A percentile compares a stretch with the other conserved stretches of the same genome.
These are phyloP conservation scores for Heliophila coronopifolia DNA, from an alignment of 441 rosid species.

Conservation along the genomic window DNA sequence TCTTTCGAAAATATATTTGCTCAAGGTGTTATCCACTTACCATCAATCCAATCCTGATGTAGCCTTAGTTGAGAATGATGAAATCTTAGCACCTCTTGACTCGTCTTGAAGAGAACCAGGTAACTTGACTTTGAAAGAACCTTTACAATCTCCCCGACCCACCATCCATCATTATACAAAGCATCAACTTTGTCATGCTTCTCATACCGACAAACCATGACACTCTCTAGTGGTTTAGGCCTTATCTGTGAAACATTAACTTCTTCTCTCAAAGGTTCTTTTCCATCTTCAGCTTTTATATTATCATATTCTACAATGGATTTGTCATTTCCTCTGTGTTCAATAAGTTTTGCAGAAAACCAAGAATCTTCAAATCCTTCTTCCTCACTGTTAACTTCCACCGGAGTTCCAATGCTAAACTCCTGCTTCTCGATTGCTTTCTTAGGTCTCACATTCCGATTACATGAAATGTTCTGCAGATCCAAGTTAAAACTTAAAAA, in stretches of 20 bases:
- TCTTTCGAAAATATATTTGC: not conserved
- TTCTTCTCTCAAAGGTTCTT: constrained; percentile 61
- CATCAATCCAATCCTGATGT: constrained; percentile 70
- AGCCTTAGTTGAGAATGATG: constrained; percentile 53
- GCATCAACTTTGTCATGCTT: constrained; percentile 70
- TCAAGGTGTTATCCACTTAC: constrained; percentile 51
- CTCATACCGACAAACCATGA: constrained; percentile 35
- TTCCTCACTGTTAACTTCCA: constrained; percentile 80
- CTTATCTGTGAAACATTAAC: constrained; percentile 41
- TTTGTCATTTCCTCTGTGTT: constrained; percentile 36
- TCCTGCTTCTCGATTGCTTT: constrained; percentile 15
- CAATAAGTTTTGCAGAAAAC: constrained; percentile 58
- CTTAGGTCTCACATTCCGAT: constrained; percentile 14
- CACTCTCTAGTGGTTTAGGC: constrained; percentile 50
- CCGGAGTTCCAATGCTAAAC: constrained; percentile 37
- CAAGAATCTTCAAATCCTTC: constrained; percentile 87
- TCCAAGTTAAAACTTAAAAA: not conserved
- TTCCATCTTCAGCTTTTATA: constrained; percentile 68
- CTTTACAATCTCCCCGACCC: constrained; percentile 65
- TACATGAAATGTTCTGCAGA: constrained; percentile 23
- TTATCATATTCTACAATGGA: constrained; percentile 54
- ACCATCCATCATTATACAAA: constrained; percentile 76
- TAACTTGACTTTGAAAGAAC: constrained; percentile 43
- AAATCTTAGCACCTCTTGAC: constrained; percentile 44
- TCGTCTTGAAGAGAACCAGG: constrained; percentile 43